A percentile compares a stretch with the other conserved stretches of the same genome.
These are phyloP conservation scores for Scytalidium sp. DNA, from an alignment of 2,329 filamentous ascomycete genomes.

Conservation along the genomic window DNA sequence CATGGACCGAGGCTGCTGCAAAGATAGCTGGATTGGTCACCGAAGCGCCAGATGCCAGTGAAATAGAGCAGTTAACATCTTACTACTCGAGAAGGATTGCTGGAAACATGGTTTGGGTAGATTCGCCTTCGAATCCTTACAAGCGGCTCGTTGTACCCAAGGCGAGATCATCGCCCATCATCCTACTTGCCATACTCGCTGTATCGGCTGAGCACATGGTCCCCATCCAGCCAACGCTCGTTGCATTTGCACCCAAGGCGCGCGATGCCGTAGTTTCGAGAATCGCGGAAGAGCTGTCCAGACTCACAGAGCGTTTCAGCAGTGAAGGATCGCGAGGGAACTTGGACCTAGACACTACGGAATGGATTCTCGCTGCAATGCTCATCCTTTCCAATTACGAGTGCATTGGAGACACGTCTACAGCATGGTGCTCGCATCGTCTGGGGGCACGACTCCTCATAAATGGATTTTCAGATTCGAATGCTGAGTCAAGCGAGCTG, in stretches of 20 bases:
- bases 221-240: not conserved
- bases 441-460: not conserved
- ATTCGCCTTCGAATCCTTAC: not conserved
- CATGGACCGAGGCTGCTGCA: not conserved
- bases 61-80: not conserved
- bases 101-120: constrained; percentile 1
- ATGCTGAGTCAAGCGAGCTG: not conserved
- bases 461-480: not conserved
- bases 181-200: constrained; percentile 1
- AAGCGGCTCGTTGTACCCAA: not conserved
- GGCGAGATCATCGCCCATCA: not conserved
- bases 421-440: not conserved
- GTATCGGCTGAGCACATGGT: not conserved
- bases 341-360: not conserved
- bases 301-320: not conserved
- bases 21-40: not conserved
- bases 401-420: not conserved
- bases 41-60: not conserved
- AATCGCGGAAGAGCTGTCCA: not conserved
- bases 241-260: not conserved
- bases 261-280: not conserved
- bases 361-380: not conserved
- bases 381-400: not conserved
- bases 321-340: not conserved
- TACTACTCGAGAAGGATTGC: not conserved